Evolutionary conservation across 2,329 filamentous ascomycete genomes (phyloP).

Genomic region (Colletotrichum costaricense): DNA sequence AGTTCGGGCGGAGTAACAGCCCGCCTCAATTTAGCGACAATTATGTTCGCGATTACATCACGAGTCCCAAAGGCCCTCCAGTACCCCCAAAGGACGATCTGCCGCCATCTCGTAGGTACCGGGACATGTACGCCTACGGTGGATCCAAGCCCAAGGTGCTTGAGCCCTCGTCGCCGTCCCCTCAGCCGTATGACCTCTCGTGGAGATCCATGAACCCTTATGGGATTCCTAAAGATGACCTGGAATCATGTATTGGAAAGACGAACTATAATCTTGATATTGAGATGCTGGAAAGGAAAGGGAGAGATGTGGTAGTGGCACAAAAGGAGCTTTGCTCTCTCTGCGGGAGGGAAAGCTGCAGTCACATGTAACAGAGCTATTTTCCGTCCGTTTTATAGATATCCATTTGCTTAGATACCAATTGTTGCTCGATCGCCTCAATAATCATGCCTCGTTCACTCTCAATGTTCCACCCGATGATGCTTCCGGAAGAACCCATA

Average conservation of each 20-base stretch:
- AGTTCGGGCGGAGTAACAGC: slow-evolving; percentile 7
- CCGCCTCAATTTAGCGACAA: slow-evolving; percentile 30
- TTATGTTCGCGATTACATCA: slow-evolving; percentile 21
- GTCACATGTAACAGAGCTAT: not conserved
- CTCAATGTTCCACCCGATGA: not conserved
- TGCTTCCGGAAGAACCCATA: not conserved
- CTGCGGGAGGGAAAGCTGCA: slow-evolving; percentile 17
- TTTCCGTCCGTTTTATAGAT: not conserved
- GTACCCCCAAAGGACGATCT: not conserved
- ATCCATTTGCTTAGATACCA: not conserved
- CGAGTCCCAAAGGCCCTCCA: not conserved
- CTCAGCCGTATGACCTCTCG: slow-evolving; percentile 22
- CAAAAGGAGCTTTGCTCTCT: not conserved
- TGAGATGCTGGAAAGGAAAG: slow-evolving; percentile 25
- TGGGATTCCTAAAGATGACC: slow-evolving; percentile 1
- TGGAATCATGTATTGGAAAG: slow-evolving; percentile 9
- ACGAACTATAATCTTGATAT: slow-evolving; percentile 26
- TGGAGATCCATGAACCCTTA: slow-evolving; percentile 29
- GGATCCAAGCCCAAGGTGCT: not conserved
- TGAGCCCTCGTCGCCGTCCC: slow-evolving; percentile 1
- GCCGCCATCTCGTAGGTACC: not conserved
- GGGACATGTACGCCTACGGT: slow-evolving; percentile 18
- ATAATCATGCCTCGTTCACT: not conserved
- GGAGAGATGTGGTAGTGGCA: slow-evolving; percentile 2
- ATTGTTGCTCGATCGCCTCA: not conserved